phyloP scores from a whole-genome alignment of 2,329 filamentous ascomycete species.

The Cephalotrichum gorgonifer region DNA sequence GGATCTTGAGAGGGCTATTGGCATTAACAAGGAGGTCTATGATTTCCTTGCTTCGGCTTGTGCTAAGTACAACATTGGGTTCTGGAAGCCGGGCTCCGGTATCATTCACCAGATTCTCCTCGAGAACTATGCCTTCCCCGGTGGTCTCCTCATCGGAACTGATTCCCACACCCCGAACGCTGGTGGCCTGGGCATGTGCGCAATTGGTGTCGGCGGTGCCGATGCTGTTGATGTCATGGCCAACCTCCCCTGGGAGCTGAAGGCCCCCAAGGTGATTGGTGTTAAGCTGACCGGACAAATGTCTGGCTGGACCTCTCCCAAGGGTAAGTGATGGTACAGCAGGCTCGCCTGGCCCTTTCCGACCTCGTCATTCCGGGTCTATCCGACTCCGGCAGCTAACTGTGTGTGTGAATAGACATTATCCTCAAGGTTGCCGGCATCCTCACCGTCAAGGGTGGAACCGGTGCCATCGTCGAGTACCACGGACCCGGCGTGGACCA shows the following conservation, averaged over 20 bases:
- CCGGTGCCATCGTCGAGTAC: conserved; percentile 81
- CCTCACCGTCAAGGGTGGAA: conserved; percentile 95
- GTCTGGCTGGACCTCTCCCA: conserved; percentile 85
- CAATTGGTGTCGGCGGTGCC: conserved; percentile 95
- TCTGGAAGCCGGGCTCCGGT: conserved; percentile 97
- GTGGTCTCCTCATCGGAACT: conserved; percentile 94
- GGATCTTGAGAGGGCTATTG: conserved; percentile 82
- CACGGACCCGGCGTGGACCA: conserved; percentile 57
- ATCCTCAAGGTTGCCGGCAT: conserved; percentile 97
- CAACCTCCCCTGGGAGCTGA: conserved; percentile 93
- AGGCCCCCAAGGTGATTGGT: conserved; percentile 95
- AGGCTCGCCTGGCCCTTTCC: not conserved
- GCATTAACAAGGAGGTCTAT: conserved; percentile 99
- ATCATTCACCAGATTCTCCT: conserved; percentile 99
- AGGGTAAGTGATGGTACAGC: conserved; percentile 47
- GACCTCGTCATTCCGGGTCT: not conserved
- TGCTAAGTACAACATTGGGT: conserved; percentile 99
- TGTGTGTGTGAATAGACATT: conserved; percentile 59
- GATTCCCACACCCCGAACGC: conserved; percentile 97
- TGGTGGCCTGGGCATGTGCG: conserved; percentile 88
- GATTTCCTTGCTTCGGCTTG: conserved; percentile 90
- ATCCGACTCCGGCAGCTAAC: conserved; percentile 6
- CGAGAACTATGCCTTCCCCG: conserved; percentile 98
- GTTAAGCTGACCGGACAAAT: conserved; percentile 86
- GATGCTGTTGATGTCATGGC: conserved; percentile 99